Percentiles rank a stretch among this genome's conserved stretches.
Evolutionary conservation across 2,329 filamentous ascomycete species (phyloP).

Genomic region (Herpotrichia juniperi): DNA sequence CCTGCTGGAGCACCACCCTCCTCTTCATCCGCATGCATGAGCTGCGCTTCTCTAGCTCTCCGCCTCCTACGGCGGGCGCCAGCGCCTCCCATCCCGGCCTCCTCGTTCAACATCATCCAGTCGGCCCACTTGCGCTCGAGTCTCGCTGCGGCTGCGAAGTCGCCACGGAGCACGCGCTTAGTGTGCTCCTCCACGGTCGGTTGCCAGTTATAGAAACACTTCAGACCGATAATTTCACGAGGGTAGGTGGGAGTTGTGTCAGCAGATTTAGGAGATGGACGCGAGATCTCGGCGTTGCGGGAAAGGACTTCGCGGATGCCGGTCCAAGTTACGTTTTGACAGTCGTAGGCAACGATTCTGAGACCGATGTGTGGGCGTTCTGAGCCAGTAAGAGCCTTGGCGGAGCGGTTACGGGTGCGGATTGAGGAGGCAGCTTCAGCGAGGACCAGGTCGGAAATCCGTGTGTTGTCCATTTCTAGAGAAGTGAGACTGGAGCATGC

Average conservation of each 20-base stretch:
- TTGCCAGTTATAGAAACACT: conserved; percentile 95
- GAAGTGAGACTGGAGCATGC: conserved; percentile 71
- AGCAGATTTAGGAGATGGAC: conserved; percentile 45
- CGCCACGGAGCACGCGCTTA: conserved; percentile 79
- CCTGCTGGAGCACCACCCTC: conserved; percentile 61
- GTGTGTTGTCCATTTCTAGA: conserved; percentile 91
- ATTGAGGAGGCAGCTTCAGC: conserved; percentile 85
- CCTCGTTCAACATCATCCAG: conserved; percentile 91
- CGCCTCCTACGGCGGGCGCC: conserved; percentile 73
- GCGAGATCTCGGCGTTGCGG: conserved; percentile 77
- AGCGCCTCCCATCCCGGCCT: conserved; percentile 71
- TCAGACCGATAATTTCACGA: conserved; percentile 80
- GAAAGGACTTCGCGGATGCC: conserved; percentile 86
- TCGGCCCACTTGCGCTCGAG: conserved; percentile 91
- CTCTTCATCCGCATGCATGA: conserved; percentile 81
- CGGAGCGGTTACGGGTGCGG: conserved; percentile 64
- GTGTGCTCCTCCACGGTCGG: conserved; percentile 93
- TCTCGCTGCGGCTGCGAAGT: conserved; percentile 74
- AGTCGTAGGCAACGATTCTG: conserved; percentile 86
- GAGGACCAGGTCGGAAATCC: conserved; percentile 83
- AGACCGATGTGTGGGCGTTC: conserved; percentile 62
- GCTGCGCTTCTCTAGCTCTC: conserved; percentile 79
- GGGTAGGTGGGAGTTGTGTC: conserved; percentile 63
- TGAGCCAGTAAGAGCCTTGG: conserved; percentile 35
- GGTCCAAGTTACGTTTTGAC: conserved; percentile 89